phyloP scores from a whole-genome alignment of 2,329 filamentous ascomycete genomes.

The Metarhizium guizhouense region DNA sequence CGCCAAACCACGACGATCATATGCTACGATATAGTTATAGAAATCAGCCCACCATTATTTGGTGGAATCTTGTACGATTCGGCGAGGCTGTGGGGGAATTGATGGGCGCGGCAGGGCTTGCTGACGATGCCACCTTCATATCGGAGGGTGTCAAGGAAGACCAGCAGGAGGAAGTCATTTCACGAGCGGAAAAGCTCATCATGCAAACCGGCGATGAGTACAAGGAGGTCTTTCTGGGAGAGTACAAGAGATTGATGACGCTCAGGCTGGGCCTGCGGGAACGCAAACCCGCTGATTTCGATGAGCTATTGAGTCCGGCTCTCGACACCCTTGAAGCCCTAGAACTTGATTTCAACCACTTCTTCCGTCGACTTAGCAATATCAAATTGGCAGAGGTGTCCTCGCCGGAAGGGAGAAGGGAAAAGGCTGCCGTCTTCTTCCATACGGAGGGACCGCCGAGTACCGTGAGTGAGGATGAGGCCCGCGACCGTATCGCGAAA shows the following conservation, averaged over 20 bases:
- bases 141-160: slow-evolving; percentile 57
- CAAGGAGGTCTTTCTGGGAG: slow-evolving; percentile 75
- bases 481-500: slow-evolving; percentile 55
- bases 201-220: slow-evolving; percentile 76
- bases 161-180: slow-evolving; percentile 60
- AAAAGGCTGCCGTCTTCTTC: slow-evolving; percentile 67
- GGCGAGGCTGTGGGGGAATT: slow-evolving; percentile 85
- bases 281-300: slow-evolving; percentile 65
- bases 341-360: slow-evolving; percentile 89
- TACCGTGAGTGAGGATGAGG: slow-evolving; percentile 51
- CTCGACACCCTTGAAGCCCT: slow-evolving; percentile 74
- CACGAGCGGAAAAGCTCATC: slow-evolving; percentile 77
- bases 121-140: slow-evolving; percentile 65
- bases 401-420: slow-evolving; percentile 52
- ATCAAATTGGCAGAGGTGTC: slow-evolving; percentile 55
- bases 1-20: slow-evolving; percentile 92
- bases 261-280: slow-evolving; percentile 66
- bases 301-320: slow-evolving; percentile 69
- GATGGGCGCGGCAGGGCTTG: slow-evolving; percentile 63
- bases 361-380: slow-evolving; percentile 71
- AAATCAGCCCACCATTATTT: slow-evolving; percentile 92
- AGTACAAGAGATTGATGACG: slow-evolving; percentile 83
- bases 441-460: slow-evolving; percentile 61
- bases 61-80: slow-evolving; percentile 94
- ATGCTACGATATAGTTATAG: slow-evolving; percentile 82